Evolutionary conservation across 352 stramenopile genomes (phyloP).

Genomic region (Globisporangium mamillatum): DNA sequence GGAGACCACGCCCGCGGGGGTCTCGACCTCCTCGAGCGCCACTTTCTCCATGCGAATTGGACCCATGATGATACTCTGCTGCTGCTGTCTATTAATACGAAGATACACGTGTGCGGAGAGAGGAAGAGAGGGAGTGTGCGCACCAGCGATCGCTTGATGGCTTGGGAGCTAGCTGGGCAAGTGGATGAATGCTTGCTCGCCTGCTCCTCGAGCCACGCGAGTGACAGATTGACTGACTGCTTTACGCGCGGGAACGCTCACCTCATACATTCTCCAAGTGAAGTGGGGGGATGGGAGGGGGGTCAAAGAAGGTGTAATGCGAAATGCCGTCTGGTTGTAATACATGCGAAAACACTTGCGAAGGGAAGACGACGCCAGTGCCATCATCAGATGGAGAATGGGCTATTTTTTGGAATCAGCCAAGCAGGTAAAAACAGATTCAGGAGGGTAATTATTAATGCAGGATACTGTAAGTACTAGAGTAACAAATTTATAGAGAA

Average conservation of each 20-base stretch:
- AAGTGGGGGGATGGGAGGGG: slow-evolving; percentile 2
- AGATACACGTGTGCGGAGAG: not conserved
- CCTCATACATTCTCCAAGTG: slow-evolving; percentile 10
- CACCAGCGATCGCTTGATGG: not conserved
- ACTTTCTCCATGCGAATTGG: slow-evolving; percentile 24
- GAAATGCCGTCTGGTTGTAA: slow-evolving; percentile 5
- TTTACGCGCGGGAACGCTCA: not conserved
- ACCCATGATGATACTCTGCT: slow-evolving; percentile 8
- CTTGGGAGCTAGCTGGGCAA: not conserved
- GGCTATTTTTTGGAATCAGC: not conserved
- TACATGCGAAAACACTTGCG: slow-evolving; percentile 1
- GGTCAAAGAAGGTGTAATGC: slow-evolving; percentile 4
- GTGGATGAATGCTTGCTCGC: slow-evolving; percentile 1
- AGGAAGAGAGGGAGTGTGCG: slow-evolving; percentile 2
- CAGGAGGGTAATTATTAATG: not conserved
- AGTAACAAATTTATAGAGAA: not conserved
- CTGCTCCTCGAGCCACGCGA: not conserved
- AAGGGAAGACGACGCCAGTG: not conserved
- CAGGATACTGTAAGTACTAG: too few relatives aligned
- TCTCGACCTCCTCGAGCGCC: slow-evolving; percentile 19
- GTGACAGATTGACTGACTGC: not conserved
- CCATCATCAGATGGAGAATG: not conserved
- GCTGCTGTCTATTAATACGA: not conserved
- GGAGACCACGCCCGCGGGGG: slow-evolving; percentile 15
- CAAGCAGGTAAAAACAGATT: not conserved